Base-by-base conservation (phyloP, 2,329 filamentous ascomycete species). In the Ophiostoma perfectum region DNA sequence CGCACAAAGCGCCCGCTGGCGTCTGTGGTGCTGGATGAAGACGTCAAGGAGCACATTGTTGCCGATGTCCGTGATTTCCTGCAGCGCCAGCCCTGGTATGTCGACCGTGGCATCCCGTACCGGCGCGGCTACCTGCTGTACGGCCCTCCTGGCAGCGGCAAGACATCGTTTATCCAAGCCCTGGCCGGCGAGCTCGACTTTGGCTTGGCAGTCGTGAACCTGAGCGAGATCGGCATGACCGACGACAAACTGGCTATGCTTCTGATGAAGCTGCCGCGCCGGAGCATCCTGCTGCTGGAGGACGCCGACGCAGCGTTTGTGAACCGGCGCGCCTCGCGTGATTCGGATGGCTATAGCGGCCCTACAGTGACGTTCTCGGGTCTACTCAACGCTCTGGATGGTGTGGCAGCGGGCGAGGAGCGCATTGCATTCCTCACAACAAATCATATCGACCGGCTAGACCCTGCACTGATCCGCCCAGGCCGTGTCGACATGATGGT, bases 131-230 rank as follows among this genome's bases (percentile, higher is more conserved):
- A 97, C 75, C 83, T 97, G 7, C 84, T 97, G 0, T 92, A 95
- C 74, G 93, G 93, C 0, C 93, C 93, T 4, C 93, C 93, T 0
- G 93, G 93, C 0, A 96, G 90, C 58, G 96, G 92, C 47, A 98
- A 96, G 81, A 97, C 90, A 70, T 96, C 92, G 0, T 98, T 99
- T 74, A 97, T 99, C 71, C 93, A 97, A 78, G 93, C 95, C 0
- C 81, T 99, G 58, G 95, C 95, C 0, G 94, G 93, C n/a, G 89
- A 95, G 75, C 79, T 97, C 68, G 92, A 97, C 76, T 97, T 94
- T 77, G 91, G 91, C 74, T 95, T 97, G 73, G 93, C 93, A 66
- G 93, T 97, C 80, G 83, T 97, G 72, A 97, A 97, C 74, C 84
- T 97, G 42, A 95, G 91, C 78, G 92, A 97, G 80, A 85, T 92